phyloP scores from a whole-genome alignment of 768 basidiomycete species.

The Kwoniella sp. region DNA sequence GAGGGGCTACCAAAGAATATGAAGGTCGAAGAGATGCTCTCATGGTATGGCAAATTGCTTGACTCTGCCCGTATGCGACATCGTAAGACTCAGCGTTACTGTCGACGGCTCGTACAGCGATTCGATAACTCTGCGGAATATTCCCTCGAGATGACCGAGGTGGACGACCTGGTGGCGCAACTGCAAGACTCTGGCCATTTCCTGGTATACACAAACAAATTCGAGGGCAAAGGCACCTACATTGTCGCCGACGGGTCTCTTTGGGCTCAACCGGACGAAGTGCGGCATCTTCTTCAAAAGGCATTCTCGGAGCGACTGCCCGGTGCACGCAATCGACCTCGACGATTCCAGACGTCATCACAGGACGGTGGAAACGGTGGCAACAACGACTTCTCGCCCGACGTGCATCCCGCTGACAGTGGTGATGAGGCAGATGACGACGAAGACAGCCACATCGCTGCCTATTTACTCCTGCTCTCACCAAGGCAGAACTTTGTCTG shows the following conservation, averaged over 20 bases:
- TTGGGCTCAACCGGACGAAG: conserved; percentile 72
- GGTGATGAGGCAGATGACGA: conserved; percentile 40
- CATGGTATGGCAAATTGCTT: conserved; percentile 90
- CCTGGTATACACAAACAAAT: conserved; percentile 83
- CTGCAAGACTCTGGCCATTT: conserved; percentile 86
- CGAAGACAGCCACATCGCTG: conserved; percentile 36
- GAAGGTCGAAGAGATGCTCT: conserved; percentile 77
- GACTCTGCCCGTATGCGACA: conserved; percentile 90
- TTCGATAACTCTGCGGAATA: conserved; percentile 66
- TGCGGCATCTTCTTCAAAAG: conserved; percentile 77
- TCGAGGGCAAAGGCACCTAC: conserved; percentile 89
- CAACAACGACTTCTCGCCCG: conserved; percentile 25
- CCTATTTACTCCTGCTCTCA: conserved; percentile 83
- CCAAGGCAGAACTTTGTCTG: conserved; percentile 85
- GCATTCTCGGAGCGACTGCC: conserved; percentile 63
- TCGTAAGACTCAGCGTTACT: conserved; percentile 87
- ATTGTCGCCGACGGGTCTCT: conserved; percentile 79
- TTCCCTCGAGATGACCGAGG: conserved; percentile 42
- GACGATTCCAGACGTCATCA: conserved; percentile 1
- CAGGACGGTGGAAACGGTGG: conserved; percentile 44
- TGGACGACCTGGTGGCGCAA: conserved; percentile 60
- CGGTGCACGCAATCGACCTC: conserved; percentile 21
- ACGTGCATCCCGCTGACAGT: conserved; percentile 52
- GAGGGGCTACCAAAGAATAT: conserved; percentile 58
- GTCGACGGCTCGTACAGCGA: conserved; percentile 66